Conservation (phyloP, 345 rosid genomes). For the Theobroma cacao region DNA sequence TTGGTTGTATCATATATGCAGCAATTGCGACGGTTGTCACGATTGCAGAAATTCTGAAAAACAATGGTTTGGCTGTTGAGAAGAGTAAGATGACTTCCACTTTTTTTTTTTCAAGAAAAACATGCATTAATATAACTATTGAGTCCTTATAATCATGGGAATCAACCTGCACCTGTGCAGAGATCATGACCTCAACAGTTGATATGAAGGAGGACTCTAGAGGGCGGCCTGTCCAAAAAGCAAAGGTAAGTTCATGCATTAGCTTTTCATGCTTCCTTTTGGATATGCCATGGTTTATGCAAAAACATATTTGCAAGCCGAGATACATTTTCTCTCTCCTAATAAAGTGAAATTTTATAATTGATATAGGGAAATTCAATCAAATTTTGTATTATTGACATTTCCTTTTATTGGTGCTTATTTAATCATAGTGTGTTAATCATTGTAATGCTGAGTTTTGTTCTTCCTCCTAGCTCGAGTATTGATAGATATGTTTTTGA, state of each 20-base stretch:
- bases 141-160: not conserved
- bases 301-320: not conserved
- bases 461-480: not conserved
- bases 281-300: not conserved
- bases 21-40: constrained; percentile 88
- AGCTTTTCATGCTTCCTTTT: not conserved
- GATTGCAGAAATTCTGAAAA: constrained; percentile 81
- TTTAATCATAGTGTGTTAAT: not conserved
- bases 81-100: constrained; percentile 49
- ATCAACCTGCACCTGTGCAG: constrained; percentile 29
- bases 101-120: not conserved
- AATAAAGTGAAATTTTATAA: not conserved
- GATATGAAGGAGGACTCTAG: constrained; percentile 79
- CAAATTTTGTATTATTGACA: not conserved
- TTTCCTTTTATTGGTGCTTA: not conserved
- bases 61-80: constrained; percentile 82
- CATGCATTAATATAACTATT: not conserved
- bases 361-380: not conserved
- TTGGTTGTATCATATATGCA: constrained; percentile 31
- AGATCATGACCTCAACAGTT: constrained; percentile 73
- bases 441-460: not conserved
- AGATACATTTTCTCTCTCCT: not conserved
- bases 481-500: not conserved
- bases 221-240: constrained; percentile 80
- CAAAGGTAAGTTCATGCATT: constrained; percentile 47